phyloP scores from a whole-genome alignment of 1,284 basidiomycete genomes.

The Singerocomus inundabilis region DNA sequence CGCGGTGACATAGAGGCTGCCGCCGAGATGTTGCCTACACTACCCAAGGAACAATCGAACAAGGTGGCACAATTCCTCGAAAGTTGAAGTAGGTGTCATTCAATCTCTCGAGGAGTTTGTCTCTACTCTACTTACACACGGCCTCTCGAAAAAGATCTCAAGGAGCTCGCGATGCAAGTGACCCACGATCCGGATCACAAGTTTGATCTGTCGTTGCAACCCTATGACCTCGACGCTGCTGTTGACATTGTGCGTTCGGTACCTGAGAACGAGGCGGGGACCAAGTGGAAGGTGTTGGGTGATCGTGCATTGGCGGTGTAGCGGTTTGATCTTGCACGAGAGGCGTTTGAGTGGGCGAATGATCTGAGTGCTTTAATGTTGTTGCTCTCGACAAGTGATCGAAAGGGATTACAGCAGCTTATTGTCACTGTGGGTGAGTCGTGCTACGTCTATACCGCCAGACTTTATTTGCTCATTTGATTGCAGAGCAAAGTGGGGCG shows the following conservation, averaged over 20 bases:
- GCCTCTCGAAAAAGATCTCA: too few relatives aligned
- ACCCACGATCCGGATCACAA: conserved; percentile 94
- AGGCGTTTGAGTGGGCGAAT: conserved; percentile 83
- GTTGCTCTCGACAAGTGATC: conserved; percentile 79
- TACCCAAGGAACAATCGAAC: conserved; percentile 90
- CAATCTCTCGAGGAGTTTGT: too few relatives aligned
- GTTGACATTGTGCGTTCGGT: conserved; percentile 74
- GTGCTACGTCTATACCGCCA: neutral
- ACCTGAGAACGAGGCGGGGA: conserved; percentile 79
- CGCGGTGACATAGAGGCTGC: conserved; percentile 87
- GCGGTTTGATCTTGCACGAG: conserved; percentile 91
- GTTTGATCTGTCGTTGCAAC: conserved; percentile 88
- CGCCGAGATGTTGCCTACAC: conserved; percentile 74
- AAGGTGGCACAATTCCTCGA: conserved; percentile 93
- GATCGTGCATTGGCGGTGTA: conserved; percentile 91
- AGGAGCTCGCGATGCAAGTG: conserved; percentile 87
- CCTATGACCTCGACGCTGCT: conserved; percentile 94
- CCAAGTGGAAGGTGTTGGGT: conserved; percentile 94
- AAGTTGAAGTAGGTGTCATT: too few relatives aligned
- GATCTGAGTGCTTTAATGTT: conserved; percentile 88
- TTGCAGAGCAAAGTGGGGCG: conserved; percentile 67
- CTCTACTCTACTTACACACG: too few relatives aligned
- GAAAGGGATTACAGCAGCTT: conserved; percentile 66
- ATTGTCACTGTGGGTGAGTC: conserved; percentile 66
- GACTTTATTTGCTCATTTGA: neutral